These are phyloP conservation scores for Emmonsiellopsis sp. DNA, from an alignment of 2,329 filamentous ascomycete genomes.

Conservation along the genomic window DNA sequence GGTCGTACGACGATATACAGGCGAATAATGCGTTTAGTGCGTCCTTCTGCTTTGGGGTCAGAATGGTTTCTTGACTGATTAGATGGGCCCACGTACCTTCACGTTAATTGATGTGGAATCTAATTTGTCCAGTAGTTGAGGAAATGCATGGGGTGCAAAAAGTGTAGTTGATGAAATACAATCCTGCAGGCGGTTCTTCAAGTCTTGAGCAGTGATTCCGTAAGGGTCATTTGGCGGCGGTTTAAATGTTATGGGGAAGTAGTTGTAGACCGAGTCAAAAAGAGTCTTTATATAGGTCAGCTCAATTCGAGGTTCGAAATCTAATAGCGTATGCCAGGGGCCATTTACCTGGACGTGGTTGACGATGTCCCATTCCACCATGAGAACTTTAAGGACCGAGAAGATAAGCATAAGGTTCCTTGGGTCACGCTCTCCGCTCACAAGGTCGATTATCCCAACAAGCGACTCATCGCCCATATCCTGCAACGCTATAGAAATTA, in stretches of 20 bases:
- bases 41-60: constrained; percentile 43
- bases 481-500: constrained; percentile 35
- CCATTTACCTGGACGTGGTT: constrained; percentile 47
- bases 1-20: constrained; percentile 51
- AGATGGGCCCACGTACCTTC: constrained; percentile 40
- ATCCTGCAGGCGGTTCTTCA: constrained; percentile 55
- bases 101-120: constrained; percentile 61
- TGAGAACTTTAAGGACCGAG: constrained; percentile 56
- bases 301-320: background rate
- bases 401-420: constrained; percentile 63
- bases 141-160: constrained; percentile 59
- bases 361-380: constrained; percentile 59
- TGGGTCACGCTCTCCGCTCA: constrained; percentile 61
- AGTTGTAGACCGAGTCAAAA: constrained; percentile 63
- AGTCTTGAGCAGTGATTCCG: constrained; percentile 58
- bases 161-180: constrained; percentile 54
- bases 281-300: constrained; percentile 31
- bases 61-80: constrained; percentile 1
- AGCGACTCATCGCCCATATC: constrained; percentile 53
- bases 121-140: constrained; percentile 59
- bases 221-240: constrained; percentile 62
- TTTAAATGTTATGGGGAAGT: constrained; percentile 63
- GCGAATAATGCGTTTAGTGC: constrained; percentile 54
- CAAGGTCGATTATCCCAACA: constrained; percentile 53
- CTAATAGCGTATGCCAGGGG: background rate